Evolutionary conservation across 176 grass and related monocot genomes (phyloP).

Genomic region (Lolium rigidum): DNA sequence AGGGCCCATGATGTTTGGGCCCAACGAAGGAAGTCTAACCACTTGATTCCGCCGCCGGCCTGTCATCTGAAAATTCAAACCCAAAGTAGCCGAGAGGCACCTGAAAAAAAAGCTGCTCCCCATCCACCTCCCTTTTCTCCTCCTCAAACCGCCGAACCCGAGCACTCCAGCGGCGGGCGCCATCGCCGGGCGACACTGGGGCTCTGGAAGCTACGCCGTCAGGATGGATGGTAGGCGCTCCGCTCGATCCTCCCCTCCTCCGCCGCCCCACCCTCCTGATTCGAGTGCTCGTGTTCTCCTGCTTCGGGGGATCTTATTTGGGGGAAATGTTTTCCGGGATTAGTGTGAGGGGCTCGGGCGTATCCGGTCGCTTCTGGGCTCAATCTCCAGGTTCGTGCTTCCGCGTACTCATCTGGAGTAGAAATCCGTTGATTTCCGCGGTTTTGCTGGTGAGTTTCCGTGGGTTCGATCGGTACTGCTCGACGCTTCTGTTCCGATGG

Average conservation of each 20-base stretch:
- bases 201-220: neutral
- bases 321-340: neutral
- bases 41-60: neutral
- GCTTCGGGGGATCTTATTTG: neutral
- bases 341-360: neutral
- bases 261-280: neutral
- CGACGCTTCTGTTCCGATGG: constrained; percentile 12
- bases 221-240: constrained; percentile 10
- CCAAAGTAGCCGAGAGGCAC: constrained; percentile 2
- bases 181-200: neutral
- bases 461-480: neutral
- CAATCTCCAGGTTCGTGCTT: neutral
- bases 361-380: neutral
- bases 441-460: neutral
- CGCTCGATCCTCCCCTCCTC: constrained; percentile 8
- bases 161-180: neutral
- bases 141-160: neutral
- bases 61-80: constrained; percentile 37
- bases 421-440: constrained; percentile 3
- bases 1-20: neutral
- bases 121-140: neutral
- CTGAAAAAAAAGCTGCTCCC: neutral
- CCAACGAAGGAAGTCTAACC: neutral
- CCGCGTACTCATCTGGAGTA: neutral
- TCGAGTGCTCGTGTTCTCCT: neutral